Evolutionary conservation across 2,329 filamentous ascomycete species (phyloP).

Genomic region (Lecanicillium sp.): DNA sequence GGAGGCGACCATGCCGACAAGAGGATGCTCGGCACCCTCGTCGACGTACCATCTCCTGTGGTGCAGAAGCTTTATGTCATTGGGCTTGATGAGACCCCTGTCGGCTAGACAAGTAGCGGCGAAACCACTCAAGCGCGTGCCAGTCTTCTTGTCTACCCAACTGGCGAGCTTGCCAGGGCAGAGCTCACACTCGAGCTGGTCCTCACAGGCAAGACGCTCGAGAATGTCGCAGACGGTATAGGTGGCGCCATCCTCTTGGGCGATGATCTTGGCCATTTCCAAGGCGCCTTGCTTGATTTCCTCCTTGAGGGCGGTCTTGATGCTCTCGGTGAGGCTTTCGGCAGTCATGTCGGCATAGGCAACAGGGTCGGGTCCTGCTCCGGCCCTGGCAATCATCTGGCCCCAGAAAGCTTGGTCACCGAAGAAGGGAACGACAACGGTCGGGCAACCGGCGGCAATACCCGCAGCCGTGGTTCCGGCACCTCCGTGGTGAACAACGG

Average conservation of each 20-base stretch:
- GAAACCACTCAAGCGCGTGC: constrained; percentile 54
- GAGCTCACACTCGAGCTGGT: constrained; percentile 52
- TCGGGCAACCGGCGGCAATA: constrained; percentile 52
- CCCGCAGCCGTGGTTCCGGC: constrained; percentile 61
- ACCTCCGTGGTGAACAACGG: constrained; percentile 59
- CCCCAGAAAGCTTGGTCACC: constrained; percentile 63
- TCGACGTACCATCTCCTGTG: constrained; percentile 55
- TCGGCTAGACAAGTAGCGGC: constrained; percentile 53
- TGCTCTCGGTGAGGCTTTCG: constrained; percentile 48
- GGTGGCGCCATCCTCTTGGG: constrained; percentile 47
- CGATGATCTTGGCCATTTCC: constrained; percentile 47
- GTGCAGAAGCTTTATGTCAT: constrained; percentile 47
- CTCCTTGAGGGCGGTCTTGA: constrained; percentile 45
- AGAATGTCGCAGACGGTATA: constrained; percentile 49
- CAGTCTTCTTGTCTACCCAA: constrained; percentile 54
- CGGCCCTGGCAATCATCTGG: constrained; percentile 53
- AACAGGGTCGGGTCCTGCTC: constrained; percentile 53
- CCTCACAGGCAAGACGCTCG: constrained; percentile 42
- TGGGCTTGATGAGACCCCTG: constrained; percentile 47
- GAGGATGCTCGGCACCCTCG: constrained; percentile 57
- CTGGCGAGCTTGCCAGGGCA: constrained; percentile 52
- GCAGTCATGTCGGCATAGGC: constrained; percentile 52
- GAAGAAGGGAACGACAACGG: constrained; percentile 62
- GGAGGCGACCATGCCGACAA: constrained; percentile 59
- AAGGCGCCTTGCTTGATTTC: constrained; percentile 33